Evolutionary conservation across 805 yeast genomes (phyloP), one percentile per base, ranked within the genome.

Genomic region (Cyberlindnera xishuangbannaensis): DNA sequence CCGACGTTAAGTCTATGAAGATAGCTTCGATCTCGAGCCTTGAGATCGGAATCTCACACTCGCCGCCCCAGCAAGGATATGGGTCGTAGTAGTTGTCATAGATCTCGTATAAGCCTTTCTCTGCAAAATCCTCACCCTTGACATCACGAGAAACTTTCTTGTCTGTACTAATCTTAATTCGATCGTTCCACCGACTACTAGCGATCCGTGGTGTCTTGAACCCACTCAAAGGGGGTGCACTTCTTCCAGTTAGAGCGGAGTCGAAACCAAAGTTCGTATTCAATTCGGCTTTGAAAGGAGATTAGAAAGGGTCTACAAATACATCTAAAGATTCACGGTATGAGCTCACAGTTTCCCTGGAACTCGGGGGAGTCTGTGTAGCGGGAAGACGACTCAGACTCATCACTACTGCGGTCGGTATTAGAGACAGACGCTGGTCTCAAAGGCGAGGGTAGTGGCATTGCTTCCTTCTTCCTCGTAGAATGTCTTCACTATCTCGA

Each of bases 131-230:
- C 18, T 61, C 65, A 6, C 64, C 66, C 14, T 61, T 58, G 10
- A 40, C 15, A 2, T 39, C 40, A 10, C 20, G 24, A n/a, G 26
- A 33, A 16, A 25, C 47, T 47, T 20, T 28, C 3, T 29, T 53
- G 18, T 48, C 58, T 10, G 66, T 61, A 21, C 56, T 32, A 17
- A 48, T 44, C 27, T 57, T 62, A 28, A 62, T 42, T 33, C 45
- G 35, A 19, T 67, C 68, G 32, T 59, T 61, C 71, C 73, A 67
- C 28, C 71, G 81, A 6, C 85, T 87, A 58, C 83, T 84, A 2
- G 95, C 83, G 54, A 85, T 74, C 53, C 84, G 85, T 31, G 95
- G 95, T 47, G 86, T 83, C 62, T 86, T 95, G 90, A 87, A 86
- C 27, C 95, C 96, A 41, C 95, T 95, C 50, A 83, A 86, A 1